Evolutionary conservation across 805 yeast genomes (phyloP).

Genomic region (Candida taoyuanica): DNA sequence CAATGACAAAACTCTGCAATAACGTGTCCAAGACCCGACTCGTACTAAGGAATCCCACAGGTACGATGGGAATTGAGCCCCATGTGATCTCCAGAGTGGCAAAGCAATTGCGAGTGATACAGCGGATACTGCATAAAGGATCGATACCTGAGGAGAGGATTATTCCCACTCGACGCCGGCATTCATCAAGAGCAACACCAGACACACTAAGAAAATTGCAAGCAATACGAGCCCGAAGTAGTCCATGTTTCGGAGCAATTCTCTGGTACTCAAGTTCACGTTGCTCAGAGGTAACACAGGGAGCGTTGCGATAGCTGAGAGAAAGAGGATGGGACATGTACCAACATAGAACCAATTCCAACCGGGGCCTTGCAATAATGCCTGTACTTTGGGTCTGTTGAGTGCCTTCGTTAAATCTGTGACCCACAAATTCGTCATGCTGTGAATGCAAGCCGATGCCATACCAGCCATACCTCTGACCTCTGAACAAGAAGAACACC

Average conservation of each 20-base stretch:
- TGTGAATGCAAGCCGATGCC: conserved; percentile 50
- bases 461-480: conserved; percentile 53
- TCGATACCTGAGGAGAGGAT: background rate
- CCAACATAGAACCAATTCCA: conserved; percentile 55
- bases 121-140: no score
- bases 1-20: conserved; percentile 40
- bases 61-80: conserved; percentile 50
- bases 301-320: background rate
- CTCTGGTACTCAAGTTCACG: background rate
- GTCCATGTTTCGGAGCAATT: conserved; percentile 6
- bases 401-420: conserved; percentile 47
- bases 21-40: conserved; percentile 33
- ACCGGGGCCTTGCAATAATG: conserved; percentile 34
- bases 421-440: conserved; percentile 46
- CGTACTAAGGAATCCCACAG: conserved; percentile 38
- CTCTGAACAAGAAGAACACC: conserved; percentile 43
- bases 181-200: conserved; percentile 12
- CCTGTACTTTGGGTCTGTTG: conserved; percentile 53
- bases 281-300: conserved; percentile 3
- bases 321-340: conserved; percentile 34
- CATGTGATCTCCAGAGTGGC: conserved; percentile 41
- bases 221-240: conserved; percentile 9
- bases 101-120: conserved; percentile 34
- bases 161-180: conserved; percentile 11
- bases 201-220: conserved; percentile 6